Percentiles rank a stretch among this genome's conserved stretches.
These are phyloP conservation scores for Ceratocystiopsis brevicomis DNA, from an alignment of 2,329 filamentous ascomycete species.

Conservation along the genomic window DNA sequence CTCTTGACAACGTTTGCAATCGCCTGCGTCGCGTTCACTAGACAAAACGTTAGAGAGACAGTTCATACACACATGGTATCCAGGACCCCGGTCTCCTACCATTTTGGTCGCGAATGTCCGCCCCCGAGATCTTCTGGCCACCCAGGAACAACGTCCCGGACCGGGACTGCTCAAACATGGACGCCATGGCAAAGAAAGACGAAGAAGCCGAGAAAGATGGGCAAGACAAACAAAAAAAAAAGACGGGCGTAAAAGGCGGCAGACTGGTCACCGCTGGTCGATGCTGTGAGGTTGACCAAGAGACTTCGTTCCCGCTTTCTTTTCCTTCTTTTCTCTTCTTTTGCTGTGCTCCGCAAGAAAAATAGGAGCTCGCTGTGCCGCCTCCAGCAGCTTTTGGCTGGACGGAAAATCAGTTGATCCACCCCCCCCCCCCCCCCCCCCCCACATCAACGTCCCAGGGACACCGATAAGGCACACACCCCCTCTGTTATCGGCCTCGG, in stretches of 20 bases:
- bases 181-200: slow-evolving; percentile 45
- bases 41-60: slow-evolving; percentile 8
- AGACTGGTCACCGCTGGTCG: too few relatives aligned
- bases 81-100: slow-evolving; percentile 27
- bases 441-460: too few relatives aligned
- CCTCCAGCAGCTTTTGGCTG: not conserved
- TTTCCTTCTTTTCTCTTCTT: too few relatives aligned
- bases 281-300: too few relatives aligned
- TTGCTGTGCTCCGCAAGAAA: not conserved
- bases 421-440: slow-evolving; percentile 1
- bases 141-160: slow-evolving; percentile 95
- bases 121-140: slow-evolving; percentile 89
- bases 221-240: not conserved
- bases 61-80: slow-evolving; percentile 1
- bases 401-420: slow-evolving; percentile 10
- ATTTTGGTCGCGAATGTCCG: slow-evolving; percentile 95
- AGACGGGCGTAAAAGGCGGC: not conserved
- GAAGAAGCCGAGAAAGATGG: not conserved
- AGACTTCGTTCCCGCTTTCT: too few relatives aligned
- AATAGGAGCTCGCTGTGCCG: slow-evolving; percentile 2
- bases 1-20: slow-evolving; percentile 98
- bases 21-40: slow-evolving; percentile 84
- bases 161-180: slow-evolving; percentile 87
- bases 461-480: not conserved
- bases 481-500: not conserved